Evolutionary conservation across 768 basidiomycete genomes (phyloP).

Genomic region (Pleurotus ostreatus): DNA sequence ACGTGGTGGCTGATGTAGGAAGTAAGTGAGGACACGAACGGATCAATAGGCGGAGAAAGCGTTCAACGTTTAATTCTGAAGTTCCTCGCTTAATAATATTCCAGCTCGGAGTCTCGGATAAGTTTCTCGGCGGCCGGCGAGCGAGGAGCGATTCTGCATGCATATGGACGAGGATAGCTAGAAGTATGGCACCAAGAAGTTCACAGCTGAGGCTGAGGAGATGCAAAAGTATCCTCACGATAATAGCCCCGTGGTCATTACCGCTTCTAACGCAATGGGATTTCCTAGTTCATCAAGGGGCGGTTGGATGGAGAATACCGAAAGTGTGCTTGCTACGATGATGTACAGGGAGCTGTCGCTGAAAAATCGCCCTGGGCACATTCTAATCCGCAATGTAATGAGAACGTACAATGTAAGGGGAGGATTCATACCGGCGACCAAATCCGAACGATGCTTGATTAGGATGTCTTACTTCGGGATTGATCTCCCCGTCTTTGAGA

Average conservation of each 20-base stretch:
- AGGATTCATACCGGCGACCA: constrained; percentile 23
- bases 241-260: constrained; percentile 7
- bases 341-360: constrained; percentile 15
- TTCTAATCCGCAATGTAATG: constrained; percentile 7
- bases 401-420: neutral
- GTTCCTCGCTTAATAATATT: neutral
- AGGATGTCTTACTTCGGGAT: constrained; percentile 19
- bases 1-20: neutral
- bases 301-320: constrained; percentile 16
- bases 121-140: neutral
- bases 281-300: constrained; percentile 15
- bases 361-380: constrained; percentile 22
- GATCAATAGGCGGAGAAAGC: neutral
- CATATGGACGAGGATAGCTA: constrained; percentile 6
- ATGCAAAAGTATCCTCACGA: neutral
- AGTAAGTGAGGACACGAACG: neutral
- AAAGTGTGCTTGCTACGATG: constrained; percentile 14
- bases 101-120: constrained; percentile 9
- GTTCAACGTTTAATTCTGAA: neutral
- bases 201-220: neutral
- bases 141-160: constrained; percentile 1
- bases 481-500: constrained; percentile 18
- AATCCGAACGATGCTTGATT: constrained; percentile 25
- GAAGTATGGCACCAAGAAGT: neutral
- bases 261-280: constrained; percentile 10